phyloP scores from a whole-genome alignment of 306 rosid genomes.

The Senna siamea region DNA sequence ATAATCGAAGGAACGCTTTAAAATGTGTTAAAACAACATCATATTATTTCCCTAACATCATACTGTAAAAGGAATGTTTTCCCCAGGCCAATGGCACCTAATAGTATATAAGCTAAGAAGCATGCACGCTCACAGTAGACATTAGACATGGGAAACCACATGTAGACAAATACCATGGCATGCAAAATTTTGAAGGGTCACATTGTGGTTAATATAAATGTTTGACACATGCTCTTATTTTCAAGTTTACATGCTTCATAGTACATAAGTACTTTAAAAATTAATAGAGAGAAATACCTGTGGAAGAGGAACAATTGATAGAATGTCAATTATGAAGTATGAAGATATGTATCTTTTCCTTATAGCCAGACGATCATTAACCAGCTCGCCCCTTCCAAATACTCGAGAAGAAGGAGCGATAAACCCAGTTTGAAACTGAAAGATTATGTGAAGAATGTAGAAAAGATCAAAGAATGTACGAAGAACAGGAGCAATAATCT shows the following conservation, averaged over 20 bases:
- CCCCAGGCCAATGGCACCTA: too few relatives aligned
- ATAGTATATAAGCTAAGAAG: neutral
- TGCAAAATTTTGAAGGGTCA: neutral
- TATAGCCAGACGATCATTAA: conserved; percentile 59
- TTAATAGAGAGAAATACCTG: conserved; percentile 57
- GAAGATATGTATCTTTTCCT: conserved; percentile 70
- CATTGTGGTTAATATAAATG: neutral
- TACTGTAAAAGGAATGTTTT: neutral
- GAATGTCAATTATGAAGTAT: conserved; percentile 72
- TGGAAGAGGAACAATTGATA: conserved; percentile 85
- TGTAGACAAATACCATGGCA: neutral
- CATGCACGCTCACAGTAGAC: neutral
- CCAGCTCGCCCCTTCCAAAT: conserved; percentile 82
- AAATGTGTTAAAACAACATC: conserved; percentile 29
- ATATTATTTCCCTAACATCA: conserved; percentile 7
- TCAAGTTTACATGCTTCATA: neutral
- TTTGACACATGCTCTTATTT: neutral
- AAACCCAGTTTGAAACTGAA: conserved; percentile 83
- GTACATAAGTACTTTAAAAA: too few relatives aligned
- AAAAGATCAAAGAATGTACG: conserved; percentile 82
- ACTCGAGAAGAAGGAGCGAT: conserved; percentile 86
- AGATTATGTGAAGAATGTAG: conserved; percentile 68
- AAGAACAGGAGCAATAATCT: conserved; percentile 64
- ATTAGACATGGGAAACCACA: neutral
- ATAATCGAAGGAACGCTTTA: conserved; percentile 20